phyloP scores from a whole-genome alignment of 345 rosid genomes.

The Aquilaria malaccensis region DNA sequence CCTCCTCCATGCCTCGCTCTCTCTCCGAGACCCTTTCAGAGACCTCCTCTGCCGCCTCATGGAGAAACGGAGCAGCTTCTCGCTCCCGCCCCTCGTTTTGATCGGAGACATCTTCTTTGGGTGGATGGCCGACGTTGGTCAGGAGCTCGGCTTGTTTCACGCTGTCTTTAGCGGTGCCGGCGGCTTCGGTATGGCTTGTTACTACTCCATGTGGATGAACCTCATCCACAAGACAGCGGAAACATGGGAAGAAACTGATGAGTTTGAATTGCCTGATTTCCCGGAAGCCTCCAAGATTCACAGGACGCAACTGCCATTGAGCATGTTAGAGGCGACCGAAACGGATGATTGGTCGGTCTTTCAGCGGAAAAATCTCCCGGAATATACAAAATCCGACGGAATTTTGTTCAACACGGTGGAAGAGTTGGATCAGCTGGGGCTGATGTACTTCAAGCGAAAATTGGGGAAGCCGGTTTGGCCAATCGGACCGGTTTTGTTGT shows the following conservation, averaged over 20 bases:
- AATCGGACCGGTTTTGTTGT: conserved; percentile 30
- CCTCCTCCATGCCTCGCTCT: conserved; percentile 49
- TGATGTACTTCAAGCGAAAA: conserved; percentile 25
- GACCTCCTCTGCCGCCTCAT: conserved; percentile 23
- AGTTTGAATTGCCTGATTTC: conserved; percentile 42
- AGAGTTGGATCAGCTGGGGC: conserved; percentile 26
- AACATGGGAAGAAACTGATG: conserved; percentile 3
- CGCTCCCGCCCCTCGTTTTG: conserved; percentile 27
- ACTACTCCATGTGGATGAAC: conserved; percentile 39
- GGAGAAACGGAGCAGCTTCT: background rate
- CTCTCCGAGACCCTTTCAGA: conserved; percentile 39
- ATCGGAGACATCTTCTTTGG: conserved; percentile 53
- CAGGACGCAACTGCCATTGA: conserved; percentile 32
- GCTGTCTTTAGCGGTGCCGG: conserved; percentile 39
- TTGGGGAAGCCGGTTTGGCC: conserved; percentile 24
- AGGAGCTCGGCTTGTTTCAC: conserved; percentile 46
- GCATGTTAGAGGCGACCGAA: conserved; percentile 37
- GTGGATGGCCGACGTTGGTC: conserved; percentile 44
- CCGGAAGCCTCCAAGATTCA: conserved; percentile 33
- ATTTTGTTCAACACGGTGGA: conserved; percentile 22
- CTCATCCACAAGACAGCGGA: conserved; percentile 25
- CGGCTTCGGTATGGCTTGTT: conserved; percentile 52
- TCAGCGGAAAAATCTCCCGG: conserved; percentile 25
- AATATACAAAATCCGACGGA: conserved; percentile 30
- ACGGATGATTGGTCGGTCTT: conserved; percentile 42